phyloP scores from a whole-genome alignment of 202 grass and related monocot species.

The Panicum virgatum region DNA sequence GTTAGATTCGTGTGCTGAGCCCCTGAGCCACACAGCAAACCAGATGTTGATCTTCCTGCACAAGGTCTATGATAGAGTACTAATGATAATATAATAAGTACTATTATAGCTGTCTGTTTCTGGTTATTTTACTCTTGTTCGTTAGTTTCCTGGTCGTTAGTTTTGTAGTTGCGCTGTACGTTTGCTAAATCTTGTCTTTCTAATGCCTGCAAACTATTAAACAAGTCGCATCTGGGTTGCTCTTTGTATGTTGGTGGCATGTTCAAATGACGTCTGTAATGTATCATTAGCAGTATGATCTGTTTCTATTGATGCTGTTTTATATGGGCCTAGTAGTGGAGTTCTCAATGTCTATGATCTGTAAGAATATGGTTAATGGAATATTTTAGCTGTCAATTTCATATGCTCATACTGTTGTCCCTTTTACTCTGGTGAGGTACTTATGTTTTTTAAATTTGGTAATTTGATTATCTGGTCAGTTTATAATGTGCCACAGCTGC shows the following conservation, averaged over 20 bases:
- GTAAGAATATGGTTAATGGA: conserved; percentile 6
- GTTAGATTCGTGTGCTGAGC: not conserved
- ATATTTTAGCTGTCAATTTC: conserved; percentile 27
- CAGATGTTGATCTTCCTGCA: conserved; percentile 11
- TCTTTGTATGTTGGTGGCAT: not conserved
- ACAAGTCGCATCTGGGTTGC: not conserved
- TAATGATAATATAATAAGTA: not conserved
- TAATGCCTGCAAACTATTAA: not conserved
- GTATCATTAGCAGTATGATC: not conserved
- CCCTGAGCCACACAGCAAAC: not conserved
- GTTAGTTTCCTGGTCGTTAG: conserved; percentile 28
- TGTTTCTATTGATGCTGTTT: not conserved
- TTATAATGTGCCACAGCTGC: not conserved
- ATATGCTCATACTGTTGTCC: not conserved
- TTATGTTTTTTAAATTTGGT: not conserved
- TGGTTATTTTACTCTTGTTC: conserved; percentile 18
- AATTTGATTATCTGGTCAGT: not conserved
- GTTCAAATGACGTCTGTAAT: not conserved
- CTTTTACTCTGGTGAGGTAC: not conserved
- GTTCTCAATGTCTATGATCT: conserved; percentile 26
- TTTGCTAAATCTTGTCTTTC: conserved; percentile 15
- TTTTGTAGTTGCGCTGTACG: not conserved
- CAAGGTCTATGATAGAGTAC: not conserved
- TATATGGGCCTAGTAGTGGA: conserved; percentile 4
- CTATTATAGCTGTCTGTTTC: not conserved